Percentiles rank a stretch among this genome's conserved stretches.
Evolutionary conservation across 352 stramenopile genomes (phyloP).

Genomic region (Lagenidium sp.): DNA sequence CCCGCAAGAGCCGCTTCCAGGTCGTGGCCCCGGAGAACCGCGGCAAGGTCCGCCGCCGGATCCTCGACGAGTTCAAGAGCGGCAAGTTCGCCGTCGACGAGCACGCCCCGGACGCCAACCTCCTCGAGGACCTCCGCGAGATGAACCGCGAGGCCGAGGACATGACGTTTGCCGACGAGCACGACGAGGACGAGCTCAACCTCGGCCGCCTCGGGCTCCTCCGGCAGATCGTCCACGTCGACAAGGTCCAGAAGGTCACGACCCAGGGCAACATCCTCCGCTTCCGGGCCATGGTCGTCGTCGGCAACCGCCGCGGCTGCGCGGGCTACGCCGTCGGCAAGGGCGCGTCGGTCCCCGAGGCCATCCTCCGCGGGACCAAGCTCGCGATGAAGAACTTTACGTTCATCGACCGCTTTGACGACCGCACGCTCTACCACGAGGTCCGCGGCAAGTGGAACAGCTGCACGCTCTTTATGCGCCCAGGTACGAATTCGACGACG

Average conservation of each 20-base stretch:
- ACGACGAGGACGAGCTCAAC: constrained; percentile 55
- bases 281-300: constrained; percentile 90
- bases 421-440: constrained; percentile 88
- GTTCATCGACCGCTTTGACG: constrained; percentile 92
- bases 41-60: constrained; percentile 62
- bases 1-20: constrained; percentile 73
- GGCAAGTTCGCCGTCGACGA: constrained; percentile 54
- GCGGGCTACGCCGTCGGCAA: constrained; percentile 93
- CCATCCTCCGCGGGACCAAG: constrained; percentile 84
- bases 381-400: constrained; percentile 92
- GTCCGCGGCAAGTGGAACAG: constrained; percentile 94
- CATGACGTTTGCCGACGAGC: constrained; percentile 56
- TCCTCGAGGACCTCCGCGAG: constrained; percentile 53
- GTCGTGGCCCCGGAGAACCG: constrained; percentile 60
- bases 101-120: constrained; percentile 42
- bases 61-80: constrained; percentile 78
- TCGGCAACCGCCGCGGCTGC: constrained; percentile 90
- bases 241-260: constrained; percentile 85
- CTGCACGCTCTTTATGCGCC: constrained; percentile 87
- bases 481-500: constrained; percentile 22
- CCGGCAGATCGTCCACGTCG: constrained; percentile 76
- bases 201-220: constrained; percentile 56
- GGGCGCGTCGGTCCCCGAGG: constrained; percentile 76
- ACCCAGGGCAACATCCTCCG: constrained; percentile 89
- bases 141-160: constrained; percentile 67